Conservation (phyloP, 148 eudicot genomes). For the Gaultheria prostrata region DNA sequence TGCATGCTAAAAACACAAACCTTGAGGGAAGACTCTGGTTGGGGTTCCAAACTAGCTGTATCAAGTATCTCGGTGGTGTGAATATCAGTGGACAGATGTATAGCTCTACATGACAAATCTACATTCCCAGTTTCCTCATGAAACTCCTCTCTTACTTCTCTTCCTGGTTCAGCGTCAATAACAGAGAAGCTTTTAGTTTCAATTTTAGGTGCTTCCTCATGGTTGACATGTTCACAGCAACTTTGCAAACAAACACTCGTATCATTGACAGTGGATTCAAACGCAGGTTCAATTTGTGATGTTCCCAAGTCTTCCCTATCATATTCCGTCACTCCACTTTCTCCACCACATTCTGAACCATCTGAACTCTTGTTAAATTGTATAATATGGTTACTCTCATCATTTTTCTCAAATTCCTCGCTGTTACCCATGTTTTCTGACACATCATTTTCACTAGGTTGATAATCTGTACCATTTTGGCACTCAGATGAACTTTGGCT, state of each 20-base stretch:
- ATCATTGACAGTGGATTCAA: slow-evolving; percentile 18
- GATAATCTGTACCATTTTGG: slow-evolving; percentile 35
- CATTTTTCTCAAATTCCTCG: slow-evolving; percentile 23
- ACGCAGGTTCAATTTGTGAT: slow-evolving; percentile 25
- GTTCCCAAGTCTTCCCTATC: slow-evolving; percentile 23
- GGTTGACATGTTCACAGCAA: slow-evolving; percentile 9
- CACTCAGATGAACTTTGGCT: slow-evolving; percentile 40
- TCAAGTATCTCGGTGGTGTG: slow-evolving; percentile 10
- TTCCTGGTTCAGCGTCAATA: slow-evolving; percentile 16
- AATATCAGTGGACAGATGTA: slow-evolving; percentile 2
- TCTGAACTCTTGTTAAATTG: slow-evolving; percentile 32
- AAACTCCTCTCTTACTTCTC: slow-evolving; percentile 19
- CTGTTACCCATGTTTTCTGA: slow-evolving; percentile 21
- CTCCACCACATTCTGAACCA: slow-evolving; percentile 27
- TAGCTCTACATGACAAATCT: slow-evolving; percentile 20
- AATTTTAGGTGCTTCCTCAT: slow-evolving; percentile 24
- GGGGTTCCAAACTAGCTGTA: slow-evolving; percentile 15
- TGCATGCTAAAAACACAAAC: slow-evolving; percentile 24
- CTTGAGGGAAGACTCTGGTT: slow-evolving; percentile 25
- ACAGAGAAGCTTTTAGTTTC: slow-evolving; percentile 14
- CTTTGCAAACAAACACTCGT: background rate
- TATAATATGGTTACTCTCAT: slow-evolving; percentile 14
- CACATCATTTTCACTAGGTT: slow-evolving; percentile 32
- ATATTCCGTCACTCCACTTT: slow-evolving; percentile 18
- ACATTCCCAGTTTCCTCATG: slow-evolving; percentile 5